Evolutionary conservation across 768 basidiomycete species (phyloP).

Genomic region (Lactarius sp.): DNA sequence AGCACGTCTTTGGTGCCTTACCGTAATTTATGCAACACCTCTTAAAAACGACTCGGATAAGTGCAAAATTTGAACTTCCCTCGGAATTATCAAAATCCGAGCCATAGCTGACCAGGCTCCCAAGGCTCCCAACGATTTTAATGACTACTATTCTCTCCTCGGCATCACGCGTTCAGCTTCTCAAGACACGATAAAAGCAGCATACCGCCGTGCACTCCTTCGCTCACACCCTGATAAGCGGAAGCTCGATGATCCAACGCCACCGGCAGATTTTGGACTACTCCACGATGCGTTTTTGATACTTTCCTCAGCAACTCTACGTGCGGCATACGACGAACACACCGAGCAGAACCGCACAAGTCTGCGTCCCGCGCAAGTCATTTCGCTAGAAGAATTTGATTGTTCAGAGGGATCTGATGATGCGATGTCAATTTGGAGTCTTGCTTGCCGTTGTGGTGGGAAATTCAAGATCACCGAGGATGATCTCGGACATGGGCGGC

Average conservation of each 20-base stretch:
- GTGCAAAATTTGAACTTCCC: too few relatives aligned
- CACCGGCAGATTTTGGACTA: constrained; percentile 40
- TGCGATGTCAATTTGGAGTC: constrained; percentile 43
- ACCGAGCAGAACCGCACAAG: constrained; percentile 26
- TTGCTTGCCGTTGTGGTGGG: constrained; percentile 73
- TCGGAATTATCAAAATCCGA: too few relatives aligned
- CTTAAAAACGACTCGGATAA: too few relatives aligned
- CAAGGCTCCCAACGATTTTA: not conserved
- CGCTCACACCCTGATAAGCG: constrained; percentile 61
- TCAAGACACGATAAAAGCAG: constrained; percentile 54
- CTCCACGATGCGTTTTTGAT: constrained; percentile 65
- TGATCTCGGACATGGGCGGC: constrained; percentile 65
- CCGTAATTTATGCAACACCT: too few relatives aligned
- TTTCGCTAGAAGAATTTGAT: constrained; percentile 72
- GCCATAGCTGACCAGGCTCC: not conserved
- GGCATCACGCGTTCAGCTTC: constrained; percentile 47
- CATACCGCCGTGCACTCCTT: constrained; percentile 64
- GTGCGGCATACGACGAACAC: constrained; percentile 48
- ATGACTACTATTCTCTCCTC: constrained; percentile 60
- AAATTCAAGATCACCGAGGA: constrained; percentile 50
- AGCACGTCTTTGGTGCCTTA: too few relatives aligned
- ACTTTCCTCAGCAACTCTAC: constrained; percentile 47
- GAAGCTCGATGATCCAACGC: constrained; percentile 1
- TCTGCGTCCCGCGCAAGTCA: constrained; percentile 68
- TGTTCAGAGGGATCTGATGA: constrained; percentile 32